Conservation (phyloP, 2,329 filamentous ascomycete genomes). For the Chrysosporium keratinophilum region DNA sequence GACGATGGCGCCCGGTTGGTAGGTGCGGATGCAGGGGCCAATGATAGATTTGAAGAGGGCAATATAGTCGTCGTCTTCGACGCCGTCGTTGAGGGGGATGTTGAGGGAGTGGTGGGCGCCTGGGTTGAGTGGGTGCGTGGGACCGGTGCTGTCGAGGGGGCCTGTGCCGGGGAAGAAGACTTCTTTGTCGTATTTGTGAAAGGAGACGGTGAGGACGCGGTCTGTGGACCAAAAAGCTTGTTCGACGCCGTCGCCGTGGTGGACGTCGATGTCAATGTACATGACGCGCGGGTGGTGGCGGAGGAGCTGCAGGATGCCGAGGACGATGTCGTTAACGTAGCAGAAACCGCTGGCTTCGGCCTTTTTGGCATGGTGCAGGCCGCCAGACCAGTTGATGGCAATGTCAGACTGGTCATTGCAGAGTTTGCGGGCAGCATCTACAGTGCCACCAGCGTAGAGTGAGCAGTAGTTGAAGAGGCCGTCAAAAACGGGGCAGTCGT, state of each 20-base stretch:
- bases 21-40: slow-evolving; percentile 65
- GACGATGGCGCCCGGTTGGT: slow-evolving; percentile 82
- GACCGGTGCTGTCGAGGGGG: slow-evolving; percentile 74
- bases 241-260: slow-evolving; percentile 84
- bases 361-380: slow-evolving; percentile 92
- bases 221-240: slow-evolving; percentile 85
- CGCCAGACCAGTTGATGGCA: slow-evolving; percentile 94
- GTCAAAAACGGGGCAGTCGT: slow-evolving; percentile 94
- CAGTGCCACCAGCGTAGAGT: slow-evolving; percentile 78
- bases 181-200: slow-evolving; percentile 86
- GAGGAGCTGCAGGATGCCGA: slow-evolving; percentile 80
- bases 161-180: slow-evolving; percentile 86
- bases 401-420: slow-evolving; percentile 82
- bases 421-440: slow-evolving; percentile 84
- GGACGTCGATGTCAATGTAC: slow-evolving; percentile 90
- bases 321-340: slow-evolving; percentile 97
- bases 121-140: slow-evolving; percentile 69
- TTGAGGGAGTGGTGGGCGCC: slow-evolving; percentile 86
- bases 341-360: slow-evolving; percentile 91
- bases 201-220: slow-evolving; percentile 83
- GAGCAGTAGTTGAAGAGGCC: slow-evolving; percentile 92
- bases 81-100: slow-evolving; percentile 79
- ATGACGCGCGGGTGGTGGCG: slow-evolving; percentile 73
- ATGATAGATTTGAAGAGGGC: slow-evolving; percentile 76
- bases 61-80: slow-evolving; percentile 81